Percentiles rank a stretch among this genome's conserved stretches.
Conservation (phyloP, 495 filamentous ascomycete species). For the Tuber microsphaerosporum region DNA sequence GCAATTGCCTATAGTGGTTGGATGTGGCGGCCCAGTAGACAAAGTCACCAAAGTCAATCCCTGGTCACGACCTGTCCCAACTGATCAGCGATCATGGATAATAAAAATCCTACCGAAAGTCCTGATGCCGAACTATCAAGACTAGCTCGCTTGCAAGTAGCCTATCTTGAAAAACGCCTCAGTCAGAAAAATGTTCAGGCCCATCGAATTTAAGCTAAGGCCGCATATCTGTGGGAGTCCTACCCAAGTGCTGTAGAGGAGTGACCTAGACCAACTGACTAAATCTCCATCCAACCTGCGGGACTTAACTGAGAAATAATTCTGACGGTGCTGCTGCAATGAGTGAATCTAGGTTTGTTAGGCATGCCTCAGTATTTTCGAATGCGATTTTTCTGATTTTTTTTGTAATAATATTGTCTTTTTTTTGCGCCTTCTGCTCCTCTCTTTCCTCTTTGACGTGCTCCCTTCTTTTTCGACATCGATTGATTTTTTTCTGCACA, state of each 20-base stretch:
- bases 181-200: not conserved
- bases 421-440: not conserved
- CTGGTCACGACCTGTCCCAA: not conserved
- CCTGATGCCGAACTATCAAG: not conserved
- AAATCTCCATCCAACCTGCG: not conserved
- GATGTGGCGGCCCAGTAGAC: not conserved
- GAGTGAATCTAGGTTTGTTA: not conserved
- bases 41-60: conserved; percentile 5
- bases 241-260: not conserved
- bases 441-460: not conserved
- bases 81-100: conserved; percentile 2
- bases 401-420: not conserved
- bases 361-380: not conserved
- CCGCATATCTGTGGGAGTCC: not conserved
- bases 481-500: not conserved
- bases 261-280: not conserved
- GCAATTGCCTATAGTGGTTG: not conserved
- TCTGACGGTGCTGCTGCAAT: not conserved
- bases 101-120: not conserved
- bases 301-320: not conserved
- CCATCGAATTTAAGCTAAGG: not conserved
- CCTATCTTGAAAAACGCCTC: conserved; percentile 4
- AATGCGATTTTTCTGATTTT: not conserved
- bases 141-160: not conserved
- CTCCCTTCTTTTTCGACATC: not conserved